phyloP scores from a whole-genome alignment of 495 filamentous ascomycete genomes.

The Penicillium samsonianum region DNA sequence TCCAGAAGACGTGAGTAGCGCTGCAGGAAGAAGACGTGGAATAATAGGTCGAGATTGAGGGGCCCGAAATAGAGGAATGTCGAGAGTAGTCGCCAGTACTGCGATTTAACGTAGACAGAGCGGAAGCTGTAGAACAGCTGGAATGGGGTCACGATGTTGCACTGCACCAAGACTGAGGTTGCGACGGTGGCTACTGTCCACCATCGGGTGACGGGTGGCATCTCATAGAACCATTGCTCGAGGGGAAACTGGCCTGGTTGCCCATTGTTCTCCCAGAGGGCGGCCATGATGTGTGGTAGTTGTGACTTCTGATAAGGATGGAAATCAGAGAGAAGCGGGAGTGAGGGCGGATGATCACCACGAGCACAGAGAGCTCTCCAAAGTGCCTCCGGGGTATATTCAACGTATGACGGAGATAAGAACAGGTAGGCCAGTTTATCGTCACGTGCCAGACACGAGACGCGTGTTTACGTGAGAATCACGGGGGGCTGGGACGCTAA shows the following conservation, averaged over 20 bases:
- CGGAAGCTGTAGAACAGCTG: slow-evolving; percentile 97
- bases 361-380: slow-evolving; percentile 6
- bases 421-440: slow-evolving; percentile 11
- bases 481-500: slow-evolving; percentile 18
- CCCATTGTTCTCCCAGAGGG: slow-evolving; percentile 53
- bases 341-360: slow-evolving; percentile 4
- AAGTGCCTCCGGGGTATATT: not conserved
- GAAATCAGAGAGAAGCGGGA: slow-evolving; percentile 6
- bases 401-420: slow-evolving; percentile 12
- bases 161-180: slow-evolving; percentile 90
- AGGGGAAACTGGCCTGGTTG: slow-evolving; percentile 72
- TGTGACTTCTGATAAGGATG: not conserved
- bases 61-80: slow-evolving; percentile 98
- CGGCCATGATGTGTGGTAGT: slow-evolving; percentile 36
- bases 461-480: slow-evolving; percentile 6
- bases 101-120: slow-evolving; percentile 83
- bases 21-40: slow-evolving; percentile 98
- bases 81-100: slow-evolving; percentile 95
- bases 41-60: slow-evolving; percentile 89
- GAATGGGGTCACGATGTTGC: slow-evolving; percentile 84
- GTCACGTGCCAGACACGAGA: slow-evolving; percentile 2
- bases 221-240: slow-evolving; percentile 97
- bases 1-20: slow-evolving; percentile 95
- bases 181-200: slow-evolving; percentile 93
- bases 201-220: slow-evolving; percentile 91